A percentile compares a stretch with the other conserved stretches of the same genome.
Evolutionary conservation across 2,329 filamentous ascomycete genomes (phyloP).

Genomic region (Fusarium sp.): DNA sequence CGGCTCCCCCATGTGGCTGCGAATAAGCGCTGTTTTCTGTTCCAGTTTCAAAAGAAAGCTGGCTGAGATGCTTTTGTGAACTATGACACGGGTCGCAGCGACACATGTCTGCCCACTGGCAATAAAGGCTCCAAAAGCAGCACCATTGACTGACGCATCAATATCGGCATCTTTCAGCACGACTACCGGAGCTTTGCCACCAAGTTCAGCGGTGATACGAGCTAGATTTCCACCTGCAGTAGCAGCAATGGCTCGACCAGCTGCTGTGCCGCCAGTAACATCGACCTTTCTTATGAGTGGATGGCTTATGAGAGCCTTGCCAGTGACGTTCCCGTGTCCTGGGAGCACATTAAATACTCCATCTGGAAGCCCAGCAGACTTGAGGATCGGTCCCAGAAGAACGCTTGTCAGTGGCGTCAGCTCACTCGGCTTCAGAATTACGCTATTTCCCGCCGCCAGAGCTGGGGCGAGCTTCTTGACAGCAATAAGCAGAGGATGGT

Average conservation of each 20-base stretch:
- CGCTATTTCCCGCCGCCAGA: constrained; percentile 71
- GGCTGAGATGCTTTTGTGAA: constrained; percentile 77
- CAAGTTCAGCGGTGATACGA: constrained; percentile 79
- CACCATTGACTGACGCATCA: constrained; percentile 77
- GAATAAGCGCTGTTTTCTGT: constrained; percentile 72
- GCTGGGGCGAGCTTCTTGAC: constrained; percentile 74
- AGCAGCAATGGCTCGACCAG: constrained; percentile 77
- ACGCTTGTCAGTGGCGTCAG: constrained; percentile 75
- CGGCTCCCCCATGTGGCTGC: constrained; percentile 70
- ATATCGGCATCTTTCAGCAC: constrained; percentile 77
- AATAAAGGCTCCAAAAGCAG: constrained; percentile 72
- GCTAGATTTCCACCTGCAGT: constrained; percentile 77
- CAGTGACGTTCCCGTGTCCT: constrained; percentile 68
- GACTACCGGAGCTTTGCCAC: constrained; percentile 79
- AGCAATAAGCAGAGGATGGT: constrained; percentile 71
- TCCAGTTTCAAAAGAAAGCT: constrained; percentile 76
- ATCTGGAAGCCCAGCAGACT: constrained; percentile 78
- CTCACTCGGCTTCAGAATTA: constrained; percentile 75
- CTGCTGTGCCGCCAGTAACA: constrained; percentile 82
- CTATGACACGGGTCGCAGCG: constrained; percentile 81
- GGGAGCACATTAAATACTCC: constrained; percentile 77
- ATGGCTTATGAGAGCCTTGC: constrained; percentile 68
- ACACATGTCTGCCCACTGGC: constrained; percentile 74
- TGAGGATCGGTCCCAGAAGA: constrained; percentile 71
- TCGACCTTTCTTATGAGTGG: constrained; percentile 75